Evolutionary conservation across 2,329 filamentous ascomycete species (phyloP).

Genomic region (Verticillium isaacii): DNA sequence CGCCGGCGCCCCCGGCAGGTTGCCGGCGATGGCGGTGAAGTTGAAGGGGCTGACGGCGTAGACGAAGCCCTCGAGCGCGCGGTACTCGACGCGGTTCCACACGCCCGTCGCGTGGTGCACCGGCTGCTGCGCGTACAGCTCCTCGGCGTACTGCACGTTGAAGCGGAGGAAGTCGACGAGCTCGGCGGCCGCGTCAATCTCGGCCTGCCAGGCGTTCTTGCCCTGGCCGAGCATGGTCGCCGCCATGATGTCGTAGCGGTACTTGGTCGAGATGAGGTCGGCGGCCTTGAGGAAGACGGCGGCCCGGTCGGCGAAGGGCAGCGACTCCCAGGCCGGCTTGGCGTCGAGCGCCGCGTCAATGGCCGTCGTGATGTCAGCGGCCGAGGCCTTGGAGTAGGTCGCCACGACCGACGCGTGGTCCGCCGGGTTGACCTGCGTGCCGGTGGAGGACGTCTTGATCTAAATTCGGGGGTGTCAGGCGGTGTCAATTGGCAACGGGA

Average conservation of each 20-base stretch:
- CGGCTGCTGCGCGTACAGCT: constrained; percentile 85
- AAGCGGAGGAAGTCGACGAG: constrained; percentile 89
- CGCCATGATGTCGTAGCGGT: constrained; percentile 95
- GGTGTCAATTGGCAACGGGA: background rate
- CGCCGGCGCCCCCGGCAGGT: constrained; percentile 76
- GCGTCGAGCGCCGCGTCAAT: constrained; percentile 84
- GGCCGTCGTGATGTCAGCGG: constrained; percentile 69
- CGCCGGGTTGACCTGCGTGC: constrained; percentile 76
- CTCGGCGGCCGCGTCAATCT: constrained; percentile 94
- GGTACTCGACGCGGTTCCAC: constrained; percentile 89
- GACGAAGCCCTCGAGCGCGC: constrained; percentile 89
- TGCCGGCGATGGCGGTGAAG: constrained; percentile 92
- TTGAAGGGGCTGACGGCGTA: constrained; percentile 95
- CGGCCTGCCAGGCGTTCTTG: constrained; percentile 99
- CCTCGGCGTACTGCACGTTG: constrained; percentile 89
- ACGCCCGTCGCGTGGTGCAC: constrained; percentile 75
- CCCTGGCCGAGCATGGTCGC: constrained; percentile 94
- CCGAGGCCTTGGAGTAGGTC: constrained; percentile 76
- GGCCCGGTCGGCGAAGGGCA: constrained; percentile 86
- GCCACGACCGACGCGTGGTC: constrained; percentile 74
- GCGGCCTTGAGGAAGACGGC: constrained; percentile 95
- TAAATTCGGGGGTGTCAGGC: constrained; percentile 23
- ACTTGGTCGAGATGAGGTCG: constrained; percentile 85
- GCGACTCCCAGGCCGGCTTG: constrained; percentile 77
- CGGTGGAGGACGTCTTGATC: constrained; percentile 62